phyloP scores from a whole-genome alignment of 192 early-diverging fungal species.

The Fimicolochytrium jonesii region DNA sequence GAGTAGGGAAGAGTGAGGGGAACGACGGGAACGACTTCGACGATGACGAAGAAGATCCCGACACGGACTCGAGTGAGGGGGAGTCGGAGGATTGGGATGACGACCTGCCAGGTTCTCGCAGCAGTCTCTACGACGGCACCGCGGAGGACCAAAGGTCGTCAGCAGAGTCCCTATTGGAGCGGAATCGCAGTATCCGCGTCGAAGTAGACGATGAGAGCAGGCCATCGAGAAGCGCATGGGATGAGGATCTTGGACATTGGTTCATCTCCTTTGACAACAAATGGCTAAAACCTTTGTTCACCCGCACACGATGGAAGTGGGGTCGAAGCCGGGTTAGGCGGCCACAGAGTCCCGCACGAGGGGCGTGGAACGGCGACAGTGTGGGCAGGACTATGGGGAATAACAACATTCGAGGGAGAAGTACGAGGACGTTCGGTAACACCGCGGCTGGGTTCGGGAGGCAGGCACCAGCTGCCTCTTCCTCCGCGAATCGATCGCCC shows the following conservation, averaged over 20 bases:
- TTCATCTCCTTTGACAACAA: constrained; percentile 79
- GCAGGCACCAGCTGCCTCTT: not conserved
- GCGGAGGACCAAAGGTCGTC: constrained; percentile 5
- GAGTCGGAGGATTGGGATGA: constrained; percentile 33
- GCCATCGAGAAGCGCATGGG: too few species aligned
- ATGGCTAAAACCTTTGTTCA: constrained; percentile 79
- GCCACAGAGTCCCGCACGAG: not conserved
- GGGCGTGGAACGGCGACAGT: too few species aligned
- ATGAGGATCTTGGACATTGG: constrained; percentile 63
- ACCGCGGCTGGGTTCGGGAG: not conserved
- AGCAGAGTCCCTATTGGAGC: not conserved
- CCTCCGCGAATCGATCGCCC: too few species aligned
- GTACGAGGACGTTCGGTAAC: not conserved
- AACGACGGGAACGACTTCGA: not conserved
- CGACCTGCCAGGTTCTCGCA: constrained; percentile 21
- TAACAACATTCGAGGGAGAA: not conserved
- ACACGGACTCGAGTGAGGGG: constrained; percentile 21
- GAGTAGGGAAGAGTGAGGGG: constrained; percentile 28
- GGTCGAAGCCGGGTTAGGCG: not conserved
- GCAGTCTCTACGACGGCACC: not conserved
- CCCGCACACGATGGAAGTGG: constrained; percentile 19
- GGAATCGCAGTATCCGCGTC: not conserved
- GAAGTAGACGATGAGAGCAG: too few species aligned
- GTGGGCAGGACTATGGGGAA: too few species aligned
- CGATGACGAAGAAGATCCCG: constrained; percentile 24